Evolutionary conservation across 2,329 filamentous ascomycete species (phyloP).

Genomic region (Arthrobotrys entomopaga): DNA sequence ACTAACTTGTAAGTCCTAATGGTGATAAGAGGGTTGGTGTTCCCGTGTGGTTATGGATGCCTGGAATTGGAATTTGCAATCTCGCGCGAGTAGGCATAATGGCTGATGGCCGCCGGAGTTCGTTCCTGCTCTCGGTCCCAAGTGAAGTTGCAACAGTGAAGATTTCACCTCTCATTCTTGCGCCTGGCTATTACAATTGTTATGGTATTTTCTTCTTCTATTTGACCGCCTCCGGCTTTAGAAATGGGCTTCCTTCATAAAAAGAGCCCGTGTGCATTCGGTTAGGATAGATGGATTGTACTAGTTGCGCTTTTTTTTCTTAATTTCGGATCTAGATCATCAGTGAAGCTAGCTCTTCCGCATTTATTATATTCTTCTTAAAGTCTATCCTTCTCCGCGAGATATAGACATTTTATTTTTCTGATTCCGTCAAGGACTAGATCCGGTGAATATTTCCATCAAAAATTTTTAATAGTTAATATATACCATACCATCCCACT

Average conservation of each 20-base stretch:
- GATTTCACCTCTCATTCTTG: constrained; percentile 43
- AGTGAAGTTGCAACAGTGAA: constrained; percentile 10
- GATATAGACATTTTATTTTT: constrained; percentile 27
- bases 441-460: constrained; percentile 38
- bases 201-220: constrained; percentile 8
- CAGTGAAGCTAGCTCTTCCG: constrained; percentile 39
- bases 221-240: constrained; percentile 29
- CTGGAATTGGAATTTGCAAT: constrained; percentile 44
- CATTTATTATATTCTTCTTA: constrained; percentile 28
- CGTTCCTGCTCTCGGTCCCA: neutral
- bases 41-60: constrained; percentile 31
- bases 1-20: constrained; percentile 4
- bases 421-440: constrained; percentile 20
- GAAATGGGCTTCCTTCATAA: constrained; percentile 31
- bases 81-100: constrained; percentile 22
- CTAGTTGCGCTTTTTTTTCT: neutral
- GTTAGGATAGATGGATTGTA: constrained; percentile 3
- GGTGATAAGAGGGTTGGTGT: constrained; percentile 20
- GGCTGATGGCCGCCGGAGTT: constrained; percentile 34
- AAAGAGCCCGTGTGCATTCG: constrained; percentile 23
- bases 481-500: constrained; percentile 18
- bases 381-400: constrained; percentile 38
- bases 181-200: constrained; percentile 34
- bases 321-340: constrained; percentile 1
- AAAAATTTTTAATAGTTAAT: constrained; percentile 24